Percentiles rank a stretch among this genome's conserved stretches.
phyloP scores from a whole-genome alignment of 1,139 yeast species.

The Chernovozyma sophiae-reginae region DNA sequence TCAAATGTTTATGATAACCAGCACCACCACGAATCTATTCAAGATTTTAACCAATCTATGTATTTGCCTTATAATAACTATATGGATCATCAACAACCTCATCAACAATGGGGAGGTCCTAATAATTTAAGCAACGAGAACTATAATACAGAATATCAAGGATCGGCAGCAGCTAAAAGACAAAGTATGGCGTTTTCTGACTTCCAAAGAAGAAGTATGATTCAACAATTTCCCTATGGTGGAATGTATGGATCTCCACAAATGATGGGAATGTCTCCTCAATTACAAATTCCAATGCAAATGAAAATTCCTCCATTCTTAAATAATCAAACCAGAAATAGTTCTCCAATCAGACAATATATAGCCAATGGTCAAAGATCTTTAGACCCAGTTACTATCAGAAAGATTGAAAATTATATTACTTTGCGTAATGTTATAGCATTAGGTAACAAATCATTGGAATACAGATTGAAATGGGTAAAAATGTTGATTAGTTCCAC shows the following conservation, averaged over 20 bases:
- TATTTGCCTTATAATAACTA: neutral
- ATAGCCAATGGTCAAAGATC: conserved; percentile 5
- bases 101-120: neutral
- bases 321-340: conserved; percentile 5
- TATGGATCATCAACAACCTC: neutral
- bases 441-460: conserved; percentile 41
- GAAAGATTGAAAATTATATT: conserved; percentile 34
- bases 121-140: neutral
- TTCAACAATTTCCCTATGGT: conserved; percentile 6
- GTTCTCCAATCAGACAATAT: conserved; percentile 6
- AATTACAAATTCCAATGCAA: conserved; percentile 1
- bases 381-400: conserved; percentile 16
- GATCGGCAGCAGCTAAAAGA: conserved; percentile 12
- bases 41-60: neutral
- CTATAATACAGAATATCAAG: conserved; percentile 1
- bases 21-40: neutral
- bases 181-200: conserved; percentile 20
- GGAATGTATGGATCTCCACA: neutral
- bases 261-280: conserved; percentile 3
- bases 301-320: conserved; percentile 2
- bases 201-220: conserved; percentile 19
- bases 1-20: neutral
- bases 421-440: conserved; percentile 36
- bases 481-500: conserved; percentile 42
- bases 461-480: conserved; percentile 42